Conservation (phyloP, 1,284 basidiomycete species). For the Prillingera fragicola region DNA sequence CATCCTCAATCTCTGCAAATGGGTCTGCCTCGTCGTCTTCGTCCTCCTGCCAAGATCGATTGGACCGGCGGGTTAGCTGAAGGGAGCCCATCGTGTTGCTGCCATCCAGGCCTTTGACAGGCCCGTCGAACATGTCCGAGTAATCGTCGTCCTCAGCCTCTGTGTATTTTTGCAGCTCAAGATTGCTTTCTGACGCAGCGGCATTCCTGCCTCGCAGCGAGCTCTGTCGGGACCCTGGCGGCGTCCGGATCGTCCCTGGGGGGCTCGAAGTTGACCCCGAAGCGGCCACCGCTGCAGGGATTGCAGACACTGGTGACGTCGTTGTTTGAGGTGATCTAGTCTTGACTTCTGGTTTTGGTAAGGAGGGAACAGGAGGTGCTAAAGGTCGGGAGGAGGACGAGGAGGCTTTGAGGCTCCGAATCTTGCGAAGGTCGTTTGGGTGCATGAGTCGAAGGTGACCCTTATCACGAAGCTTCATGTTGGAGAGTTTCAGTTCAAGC, state of each 20-base stretch:
- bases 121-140: conserved; percentile 71
- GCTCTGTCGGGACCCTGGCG: conserved; percentile 34
- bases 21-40: conserved; percentile 90
- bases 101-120: conserved; percentile 48
- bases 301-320: too few species aligned
- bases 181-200: conserved; percentile 16
- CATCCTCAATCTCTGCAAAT: conserved; percentile 93
- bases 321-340: too few species aligned
- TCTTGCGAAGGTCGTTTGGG: conserved; percentile 64
- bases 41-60: conserved; percentile 80
- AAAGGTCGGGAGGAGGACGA: too few species aligned
- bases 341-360: too few species aligned
- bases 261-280: conserved; percentile 7
- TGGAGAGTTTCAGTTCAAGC: conserved; percentile 79
- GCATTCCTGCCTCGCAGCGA: conserved; percentile 26
- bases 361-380: too few species aligned
- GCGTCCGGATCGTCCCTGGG: conserved; percentile 19
- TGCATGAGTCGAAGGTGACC: conserved; percentile 70
- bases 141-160: conserved; percentile 82
- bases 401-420: conserved; percentile 45
- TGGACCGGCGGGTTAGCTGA: conserved; percentile 72
- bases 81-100: conserved; percentile 20
- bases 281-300: too few species aligned
- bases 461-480: conserved; percentile 73
- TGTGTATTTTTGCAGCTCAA: conserved; percentile 66